phyloP scores from a whole-genome alignment of 78 protist genomes.

The Guillardia theta region DNA sequence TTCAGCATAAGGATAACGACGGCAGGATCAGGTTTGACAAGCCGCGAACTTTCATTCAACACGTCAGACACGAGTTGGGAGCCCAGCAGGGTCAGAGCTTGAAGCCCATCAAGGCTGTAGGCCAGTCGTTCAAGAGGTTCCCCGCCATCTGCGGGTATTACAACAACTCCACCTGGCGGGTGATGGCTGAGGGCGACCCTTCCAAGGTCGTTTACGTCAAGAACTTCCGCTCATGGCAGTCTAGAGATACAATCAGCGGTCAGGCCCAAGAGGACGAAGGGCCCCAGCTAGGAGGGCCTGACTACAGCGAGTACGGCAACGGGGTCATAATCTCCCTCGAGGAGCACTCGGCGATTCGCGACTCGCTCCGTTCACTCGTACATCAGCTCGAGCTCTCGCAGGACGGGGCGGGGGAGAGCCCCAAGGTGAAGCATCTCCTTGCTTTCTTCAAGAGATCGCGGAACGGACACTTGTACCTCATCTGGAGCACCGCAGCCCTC shows the following conservation, averaged over 20 bases:
- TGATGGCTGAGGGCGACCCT: too few species aligned
- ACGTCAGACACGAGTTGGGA: too few species aligned
- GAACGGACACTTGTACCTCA: neutral
- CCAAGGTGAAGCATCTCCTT: neutral
- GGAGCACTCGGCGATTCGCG: neutral
- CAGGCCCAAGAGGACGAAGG: too few species aligned
- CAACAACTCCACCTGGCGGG: too few species aligned
- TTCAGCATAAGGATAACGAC: neutral
- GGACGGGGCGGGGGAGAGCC: neutral
- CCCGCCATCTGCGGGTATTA: too few species aligned
- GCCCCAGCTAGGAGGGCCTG: too few species aligned
- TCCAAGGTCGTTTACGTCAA: too few species aligned
- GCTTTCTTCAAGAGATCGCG: neutral
- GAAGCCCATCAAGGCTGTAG: neutral
- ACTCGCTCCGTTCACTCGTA: neutral
- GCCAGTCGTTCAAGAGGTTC: neutral
- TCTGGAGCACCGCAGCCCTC: neutral
- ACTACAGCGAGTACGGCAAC: neutral
- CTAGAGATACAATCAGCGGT: too few species aligned
- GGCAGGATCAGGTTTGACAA: neutral
- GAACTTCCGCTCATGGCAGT: too few species aligned
- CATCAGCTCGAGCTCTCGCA: neutral
- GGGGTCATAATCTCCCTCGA: neutral
- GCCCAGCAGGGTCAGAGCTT: too few species aligned
- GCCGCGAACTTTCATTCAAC: neutral